Evolutionary conservation across 176 grass and related monocot species (phyloP).

Genomic region (Saccharum spontaneum): DNA sequence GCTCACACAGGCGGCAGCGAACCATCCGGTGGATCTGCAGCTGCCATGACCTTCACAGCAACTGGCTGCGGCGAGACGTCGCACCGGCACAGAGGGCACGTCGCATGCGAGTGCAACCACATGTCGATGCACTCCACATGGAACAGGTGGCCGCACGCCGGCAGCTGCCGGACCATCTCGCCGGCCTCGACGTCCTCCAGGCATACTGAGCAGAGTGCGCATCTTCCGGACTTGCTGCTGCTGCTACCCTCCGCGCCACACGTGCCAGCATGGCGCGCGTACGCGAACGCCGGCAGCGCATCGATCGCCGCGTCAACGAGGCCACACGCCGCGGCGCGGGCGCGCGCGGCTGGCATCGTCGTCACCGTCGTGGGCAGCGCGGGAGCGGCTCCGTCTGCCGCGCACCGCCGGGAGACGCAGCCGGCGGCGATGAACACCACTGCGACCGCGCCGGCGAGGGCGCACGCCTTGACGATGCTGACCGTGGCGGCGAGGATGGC

Average conservation of each 20-base stretch:
- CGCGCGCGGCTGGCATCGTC: background rate
- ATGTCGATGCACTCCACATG: conserved; percentile 24
- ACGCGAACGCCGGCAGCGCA: conserved; percentile 31
- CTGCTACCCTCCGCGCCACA: background rate
- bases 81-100: conserved; percentile 23
- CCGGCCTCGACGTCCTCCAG: conserved; percentile 20
- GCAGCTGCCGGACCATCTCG: conserved; percentile 30
- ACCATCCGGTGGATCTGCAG: background rate
- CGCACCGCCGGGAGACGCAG: conserved; percentile 10
- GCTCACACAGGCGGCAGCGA: conserved; percentile 10
- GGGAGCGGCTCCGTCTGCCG: background rate
- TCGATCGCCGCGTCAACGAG: background rate
- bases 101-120: conserved; percentile 15
- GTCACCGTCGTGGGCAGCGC: background rate
- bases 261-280: background rate
- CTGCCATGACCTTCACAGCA: background rate
- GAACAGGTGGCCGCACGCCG: conserved; percentile 26
- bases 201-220: conserved; percentile 8
- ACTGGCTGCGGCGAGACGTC: background rate
- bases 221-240: background rate
- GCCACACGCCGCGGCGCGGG: background rate
- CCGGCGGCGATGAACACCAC: conserved; percentile 2
- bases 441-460: background rate
- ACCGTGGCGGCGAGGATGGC: conserved; percentile 22
- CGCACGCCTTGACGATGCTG: conserved; percentile 19